Evolutionary conservation across 495 filamentous ascomycete genomes (phyloP).

Genomic region (Usnea hakonensis): DNA sequence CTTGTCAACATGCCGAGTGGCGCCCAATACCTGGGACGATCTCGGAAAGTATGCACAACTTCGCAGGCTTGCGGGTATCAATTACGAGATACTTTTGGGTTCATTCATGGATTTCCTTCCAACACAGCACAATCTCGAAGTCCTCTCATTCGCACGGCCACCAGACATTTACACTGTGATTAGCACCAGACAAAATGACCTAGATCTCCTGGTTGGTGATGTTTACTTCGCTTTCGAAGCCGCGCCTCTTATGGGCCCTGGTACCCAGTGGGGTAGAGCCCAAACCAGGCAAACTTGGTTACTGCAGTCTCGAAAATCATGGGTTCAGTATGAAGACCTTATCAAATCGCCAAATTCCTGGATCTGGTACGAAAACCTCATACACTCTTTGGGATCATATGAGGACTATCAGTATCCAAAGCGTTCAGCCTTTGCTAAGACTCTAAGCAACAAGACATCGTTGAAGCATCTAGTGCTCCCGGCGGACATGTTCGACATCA

Average conservation of each 20-base stretch:
- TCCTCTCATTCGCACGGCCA: neutral
- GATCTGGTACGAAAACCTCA: neutral
- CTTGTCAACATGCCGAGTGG: neutral
- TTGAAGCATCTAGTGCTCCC: conserved; percentile 1
- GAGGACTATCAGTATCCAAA: neutral
- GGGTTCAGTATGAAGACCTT: neutral
- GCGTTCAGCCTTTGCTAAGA: neutral
- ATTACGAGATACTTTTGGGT: neutral
- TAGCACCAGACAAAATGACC: neutral
- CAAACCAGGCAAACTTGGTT: neutral
- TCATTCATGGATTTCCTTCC: neutral
- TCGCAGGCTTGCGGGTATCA: neutral
- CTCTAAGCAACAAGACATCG: neutral
- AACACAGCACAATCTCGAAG: neutral
- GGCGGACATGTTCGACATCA: conserved; percentile 13
- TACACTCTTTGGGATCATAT: neutral
- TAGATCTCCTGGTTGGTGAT: neutral
- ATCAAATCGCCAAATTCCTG: neutral
- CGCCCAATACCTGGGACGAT: neutral
- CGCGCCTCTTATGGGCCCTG: neutral
- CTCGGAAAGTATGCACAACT: neutral
- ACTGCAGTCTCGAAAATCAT: neutral
- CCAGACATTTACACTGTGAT: neutral
- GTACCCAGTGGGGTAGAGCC: neutral
- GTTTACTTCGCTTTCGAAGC: neutral